These are phyloP conservation scores for Phytophthora tentaculata DNA, from an alignment of 352 stramenopile genomes.

Conservation along the genomic window DNA sequence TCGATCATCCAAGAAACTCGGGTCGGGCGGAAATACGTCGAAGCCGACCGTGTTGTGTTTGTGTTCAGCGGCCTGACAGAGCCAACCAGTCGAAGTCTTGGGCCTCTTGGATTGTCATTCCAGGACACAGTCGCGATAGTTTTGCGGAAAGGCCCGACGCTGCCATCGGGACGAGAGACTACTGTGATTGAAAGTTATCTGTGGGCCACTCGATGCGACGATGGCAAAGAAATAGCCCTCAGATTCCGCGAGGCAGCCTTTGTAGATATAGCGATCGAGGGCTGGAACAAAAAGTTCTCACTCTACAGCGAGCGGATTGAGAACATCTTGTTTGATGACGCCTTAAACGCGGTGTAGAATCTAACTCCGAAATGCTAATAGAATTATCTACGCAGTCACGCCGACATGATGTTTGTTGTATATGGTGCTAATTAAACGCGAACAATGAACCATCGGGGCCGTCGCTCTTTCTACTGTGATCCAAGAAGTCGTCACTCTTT, in stretches of 20 bases:
- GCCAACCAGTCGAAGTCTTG: constrained; percentile 11
- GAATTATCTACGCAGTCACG: too few relatives aligned
- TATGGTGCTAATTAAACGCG: too few relatives aligned
- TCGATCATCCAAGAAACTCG: constrained; percentile 16
- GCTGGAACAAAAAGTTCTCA: constrained; percentile 17
- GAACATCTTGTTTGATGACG: constrained; percentile 31
- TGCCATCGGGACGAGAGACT: constrained; percentile 18
- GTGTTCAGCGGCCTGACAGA: constrained; percentile 5
- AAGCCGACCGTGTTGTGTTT: constrained; percentile 18
- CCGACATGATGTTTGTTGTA: too few relatives aligned
- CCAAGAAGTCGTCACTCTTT: too few relatives aligned
- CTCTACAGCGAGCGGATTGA: constrained; percentile 21
- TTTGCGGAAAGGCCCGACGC: constrained; percentile 2
- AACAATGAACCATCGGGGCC: too few relatives aligned
- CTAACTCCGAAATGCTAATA: background rate
- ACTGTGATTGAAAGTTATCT: constrained; percentile 21
- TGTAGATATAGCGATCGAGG: constrained; percentile 15
- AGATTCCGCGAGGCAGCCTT: constrained; percentile 12
- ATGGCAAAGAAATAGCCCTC: constrained; percentile 9
- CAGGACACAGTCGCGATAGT: constrained; percentile 22
- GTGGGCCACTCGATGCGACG: constrained; percentile 17
- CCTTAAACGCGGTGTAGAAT: background rate
- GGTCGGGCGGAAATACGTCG: constrained; percentile 19
- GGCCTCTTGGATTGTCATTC: constrained; percentile 18
- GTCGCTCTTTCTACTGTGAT: too few relatives aligned